Conservation (phyloP, 495 filamentous ascomycete genomes). For the Lasiosphaeris hirsuta region DNA sequence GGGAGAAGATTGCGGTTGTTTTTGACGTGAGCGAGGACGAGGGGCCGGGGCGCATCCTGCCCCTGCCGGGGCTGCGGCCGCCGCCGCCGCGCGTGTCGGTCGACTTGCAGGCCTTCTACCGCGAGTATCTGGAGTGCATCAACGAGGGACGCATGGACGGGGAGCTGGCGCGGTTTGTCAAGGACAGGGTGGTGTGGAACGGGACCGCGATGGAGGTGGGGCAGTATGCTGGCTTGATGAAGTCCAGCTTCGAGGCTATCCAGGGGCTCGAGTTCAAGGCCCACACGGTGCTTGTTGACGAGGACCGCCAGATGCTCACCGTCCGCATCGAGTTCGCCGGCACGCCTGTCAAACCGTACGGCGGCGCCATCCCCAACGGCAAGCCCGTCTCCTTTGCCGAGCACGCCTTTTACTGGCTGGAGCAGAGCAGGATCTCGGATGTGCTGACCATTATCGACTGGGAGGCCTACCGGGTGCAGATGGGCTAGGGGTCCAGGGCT, state of each 20-base stretch:
- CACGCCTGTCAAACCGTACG: constrained; percentile 23
- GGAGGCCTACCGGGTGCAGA: constrained; percentile 27
- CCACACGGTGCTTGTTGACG: constrained; percentile 23
- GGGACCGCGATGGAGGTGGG: constrained; percentile 20
- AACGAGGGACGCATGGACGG: constrained; percentile 26
- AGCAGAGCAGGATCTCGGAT: constrained; percentile 32
- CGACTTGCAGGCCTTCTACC: constrained; percentile 21
- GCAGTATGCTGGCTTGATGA: constrained; percentile 28
- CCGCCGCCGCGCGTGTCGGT: constrained; percentile 18
- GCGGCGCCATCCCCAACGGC: constrained; percentile 21
- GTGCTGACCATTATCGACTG: constrained; percentile 35
- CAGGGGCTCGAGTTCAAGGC: constrained; percentile 24
- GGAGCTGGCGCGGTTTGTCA: constrained; percentile 26
- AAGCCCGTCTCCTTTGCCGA: constrained; percentile 28
- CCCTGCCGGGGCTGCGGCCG: constrained; percentile 8
- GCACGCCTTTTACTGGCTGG: constrained; percentile 34
- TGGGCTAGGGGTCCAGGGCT: too few relatives aligned
- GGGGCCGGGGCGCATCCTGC: constrained; percentile 18
- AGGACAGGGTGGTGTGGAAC: constrained; percentile 26
- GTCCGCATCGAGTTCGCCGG: constrained; percentile 29
- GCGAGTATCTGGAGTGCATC: constrained; percentile 28
- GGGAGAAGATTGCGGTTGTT: constrained; percentile 15
- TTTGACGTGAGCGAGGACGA: constrained; percentile 12
- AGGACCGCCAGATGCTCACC: constrained; percentile 25
- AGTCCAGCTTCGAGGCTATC: constrained; percentile 24